A percentile compares a stretch with the other conserved stretches of the same genome.
These are phyloP conservation scores for Ambrosia hybrid DNA, from an alignment of 140 eudicot species.

Conservation along the genomic window DNA sequence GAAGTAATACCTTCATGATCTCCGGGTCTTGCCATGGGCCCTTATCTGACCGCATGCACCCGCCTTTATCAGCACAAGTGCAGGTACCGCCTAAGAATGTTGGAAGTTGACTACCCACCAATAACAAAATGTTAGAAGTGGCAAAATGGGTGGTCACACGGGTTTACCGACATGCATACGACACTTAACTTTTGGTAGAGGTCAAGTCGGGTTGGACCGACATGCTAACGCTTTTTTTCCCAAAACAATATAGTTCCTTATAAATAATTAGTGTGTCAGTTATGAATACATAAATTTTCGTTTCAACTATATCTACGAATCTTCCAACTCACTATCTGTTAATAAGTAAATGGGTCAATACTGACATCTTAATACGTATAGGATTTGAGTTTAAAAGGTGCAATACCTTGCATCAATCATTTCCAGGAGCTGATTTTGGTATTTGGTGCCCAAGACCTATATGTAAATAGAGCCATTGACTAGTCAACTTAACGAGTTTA, in stretches of 20 bases:
- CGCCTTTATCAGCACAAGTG: slow-evolving; percentile 90
- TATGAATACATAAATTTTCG: background rate
- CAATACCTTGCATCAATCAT: slow-evolving; percentile 89
- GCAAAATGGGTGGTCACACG: background rate
- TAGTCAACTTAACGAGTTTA: slow-evolving; percentile 26
- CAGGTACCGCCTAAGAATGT: slow-evolving; percentile 94
- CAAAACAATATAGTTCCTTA: background rate
- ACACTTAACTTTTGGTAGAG: background rate
- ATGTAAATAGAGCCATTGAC: slow-evolving; percentile 12
- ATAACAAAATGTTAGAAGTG: slow-evolving; percentile 16
- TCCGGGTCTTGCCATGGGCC: slow-evolving; percentile 99
- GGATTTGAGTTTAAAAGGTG: background rate
- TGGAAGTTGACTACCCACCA: slow-evolving; percentile 78
- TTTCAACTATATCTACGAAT: background rate
- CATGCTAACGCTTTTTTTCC: background rate
- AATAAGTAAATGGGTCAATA: background rate
- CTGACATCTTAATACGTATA: background rate
- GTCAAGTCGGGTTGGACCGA: background rate
- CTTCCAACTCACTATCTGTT: background rate
- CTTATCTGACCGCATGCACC: slow-evolving; percentile 89
- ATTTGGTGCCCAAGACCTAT: slow-evolving; percentile 91
- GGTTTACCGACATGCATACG: background rate
- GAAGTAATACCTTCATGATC: slow-evolving; percentile 64
- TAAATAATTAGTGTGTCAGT: background rate
- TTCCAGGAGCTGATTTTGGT: slow-evolving; percentile 88